These are phyloP conservation scores for Perilla frutescens DNA, from an alignment of 257 asterid genomes.

Conservation along the genomic window DNA sequence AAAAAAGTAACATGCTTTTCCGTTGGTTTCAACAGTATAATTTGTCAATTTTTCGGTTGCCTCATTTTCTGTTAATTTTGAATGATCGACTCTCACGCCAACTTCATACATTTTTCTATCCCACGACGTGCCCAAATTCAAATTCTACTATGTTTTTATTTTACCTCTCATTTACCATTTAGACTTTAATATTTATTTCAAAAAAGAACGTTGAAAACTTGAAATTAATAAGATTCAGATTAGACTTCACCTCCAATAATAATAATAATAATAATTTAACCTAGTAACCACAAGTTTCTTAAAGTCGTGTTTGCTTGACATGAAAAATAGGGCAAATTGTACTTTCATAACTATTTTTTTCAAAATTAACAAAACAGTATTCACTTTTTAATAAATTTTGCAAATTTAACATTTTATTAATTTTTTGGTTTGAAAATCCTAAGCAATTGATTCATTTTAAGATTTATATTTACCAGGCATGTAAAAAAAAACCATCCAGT, in stretches of 20 bases:
- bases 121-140: neutral
- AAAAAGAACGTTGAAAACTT: neutral
- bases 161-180: neutral
- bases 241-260: neutral
- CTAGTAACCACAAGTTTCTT: too few relatives aligned
- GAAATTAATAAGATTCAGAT: neutral
- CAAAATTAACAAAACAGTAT: too few relatives aligned
- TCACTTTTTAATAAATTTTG: too few relatives aligned
- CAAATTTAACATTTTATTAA: too few relatives aligned
- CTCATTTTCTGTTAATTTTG: slow-evolving; percentile 15
- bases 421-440: too few relatives aligned
- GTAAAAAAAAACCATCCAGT: too few relatives aligned
- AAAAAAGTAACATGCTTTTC: slow-evolving; percentile 40
- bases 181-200: neutral
- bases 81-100: slow-evolving; percentile 31
- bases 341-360: too few relatives aligned
- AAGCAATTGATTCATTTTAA: too few relatives aligned
- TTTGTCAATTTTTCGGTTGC: slow-evolving; percentile 10
- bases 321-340: neutral
- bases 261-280: too few relatives aligned
- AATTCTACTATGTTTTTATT: neutral
- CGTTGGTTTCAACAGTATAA: slow-evolving; percentile 20
- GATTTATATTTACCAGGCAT: too few relatives aligned
- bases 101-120: neutral
- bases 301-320: too few relatives aligned